phyloP scores from a whole-genome alignment of 176 grass and related monocot species.

The Oryza glaberrima region DNA sequence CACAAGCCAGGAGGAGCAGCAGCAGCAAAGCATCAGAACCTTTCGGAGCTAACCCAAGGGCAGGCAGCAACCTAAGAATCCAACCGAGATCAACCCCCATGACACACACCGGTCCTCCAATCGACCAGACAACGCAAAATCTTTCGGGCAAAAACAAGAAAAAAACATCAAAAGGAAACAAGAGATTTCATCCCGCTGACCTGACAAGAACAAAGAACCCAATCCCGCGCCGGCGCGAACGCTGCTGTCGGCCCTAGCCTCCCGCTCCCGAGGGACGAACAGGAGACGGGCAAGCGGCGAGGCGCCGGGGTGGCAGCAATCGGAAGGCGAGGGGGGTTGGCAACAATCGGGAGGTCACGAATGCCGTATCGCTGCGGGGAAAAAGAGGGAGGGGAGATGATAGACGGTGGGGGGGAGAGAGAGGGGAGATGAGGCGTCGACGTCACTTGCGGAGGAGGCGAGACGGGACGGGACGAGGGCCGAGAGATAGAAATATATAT shows the following conservation, averaged over 20 bases:
- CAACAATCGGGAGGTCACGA: neutral
- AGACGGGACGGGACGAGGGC: neutral
- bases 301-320: neutral
- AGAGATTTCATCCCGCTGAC: neutral
- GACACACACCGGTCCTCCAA: neutral
- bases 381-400: neutral
- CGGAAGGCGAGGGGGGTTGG: neutral
- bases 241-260: neutral
- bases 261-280: neutral
- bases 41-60: neutral
- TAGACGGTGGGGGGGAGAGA: neutral
- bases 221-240: constrained; percentile 15
- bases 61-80: neutral
- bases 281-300: neutral
- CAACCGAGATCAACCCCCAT: neutral
- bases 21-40: neutral
- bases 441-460: constrained; percentile 31
- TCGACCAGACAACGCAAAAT: constrained; percentile 1
- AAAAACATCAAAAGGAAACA: neutral
- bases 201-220: neutral
- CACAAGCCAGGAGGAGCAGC: neutral
- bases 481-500: constrained; percentile 13
- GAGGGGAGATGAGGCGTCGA: constrained; percentile 13
- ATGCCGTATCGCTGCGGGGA: neutral
- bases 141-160: neutral